A percentile compares a stretch with the other conserved stretches of the same genome.
Conservation (phyloP, 805 yeast species). For the Metschnikowia koreensis region DNA sequence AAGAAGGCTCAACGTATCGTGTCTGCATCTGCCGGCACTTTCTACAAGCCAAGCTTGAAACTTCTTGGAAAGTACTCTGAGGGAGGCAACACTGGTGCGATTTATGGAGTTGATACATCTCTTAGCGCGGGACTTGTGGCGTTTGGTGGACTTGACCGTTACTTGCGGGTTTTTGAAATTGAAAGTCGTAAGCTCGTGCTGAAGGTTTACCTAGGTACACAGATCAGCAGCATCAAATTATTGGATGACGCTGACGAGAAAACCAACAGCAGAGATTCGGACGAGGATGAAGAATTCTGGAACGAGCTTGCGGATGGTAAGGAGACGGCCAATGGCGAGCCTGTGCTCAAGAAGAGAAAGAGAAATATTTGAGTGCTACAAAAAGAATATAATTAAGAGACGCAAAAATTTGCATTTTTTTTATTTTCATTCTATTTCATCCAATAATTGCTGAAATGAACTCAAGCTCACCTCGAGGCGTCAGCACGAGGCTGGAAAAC, state of each 20-base stretch:
- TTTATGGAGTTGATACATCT: constrained; percentile 59
- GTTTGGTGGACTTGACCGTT: constrained; percentile 86
- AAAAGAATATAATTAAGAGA: background rate
- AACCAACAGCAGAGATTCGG: constrained; percentile 28
- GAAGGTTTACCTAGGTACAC: constrained; percentile 76
- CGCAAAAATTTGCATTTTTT: background rate
- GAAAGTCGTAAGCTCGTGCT: constrained; percentile 57
- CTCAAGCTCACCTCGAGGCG: background rate
- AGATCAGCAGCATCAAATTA: constrained; percentile 53
- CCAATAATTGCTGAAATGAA: no score
- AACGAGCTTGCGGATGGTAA: constrained; percentile 31
- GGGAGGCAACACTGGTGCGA: constrained; percentile 61
- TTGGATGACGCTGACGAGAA: constrained; percentile 41
- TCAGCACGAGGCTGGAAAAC: constrained; percentile 2
- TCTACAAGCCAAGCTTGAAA: constrained; percentile 46
- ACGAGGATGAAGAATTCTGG: constrained; percentile 37
- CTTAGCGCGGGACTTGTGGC: constrained; percentile 48
- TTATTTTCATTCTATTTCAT: background rate
- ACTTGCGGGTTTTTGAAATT: constrained; percentile 72
- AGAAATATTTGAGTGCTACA: constrained; percentile 10
- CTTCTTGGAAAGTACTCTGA: constrained; percentile 60
- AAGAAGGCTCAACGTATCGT: constrained; percentile 33
- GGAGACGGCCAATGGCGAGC: constrained; percentile 19
- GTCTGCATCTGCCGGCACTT: constrained; percentile 47
- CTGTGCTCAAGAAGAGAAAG: constrained; percentile 32